Conservation (phyloP, 1,284 basidiomycete genomes). For the Ustilago bromivora region DNA sequence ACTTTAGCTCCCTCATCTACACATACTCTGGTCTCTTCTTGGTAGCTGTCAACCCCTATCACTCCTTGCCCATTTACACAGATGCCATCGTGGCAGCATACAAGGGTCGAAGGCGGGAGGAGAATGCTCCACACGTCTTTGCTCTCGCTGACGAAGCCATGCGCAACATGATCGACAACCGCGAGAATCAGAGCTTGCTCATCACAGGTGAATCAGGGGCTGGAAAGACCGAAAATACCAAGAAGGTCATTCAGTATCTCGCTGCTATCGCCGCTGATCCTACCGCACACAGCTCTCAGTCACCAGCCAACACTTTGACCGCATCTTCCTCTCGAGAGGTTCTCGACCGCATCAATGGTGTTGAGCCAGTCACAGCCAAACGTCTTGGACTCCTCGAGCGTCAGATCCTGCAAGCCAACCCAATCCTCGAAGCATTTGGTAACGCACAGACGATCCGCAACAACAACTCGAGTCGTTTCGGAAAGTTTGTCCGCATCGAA, state of each 20-base stretch:
- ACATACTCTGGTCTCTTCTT: constrained; percentile 96
- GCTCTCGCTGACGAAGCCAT: constrained; percentile 97
- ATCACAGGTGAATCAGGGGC: constrained; percentile 99
- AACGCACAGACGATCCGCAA: constrained; percentile 99
- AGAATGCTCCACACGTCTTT: constrained; percentile 97
- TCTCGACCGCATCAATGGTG: constrained; percentile 60
- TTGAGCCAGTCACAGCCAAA: constrained; percentile 55
- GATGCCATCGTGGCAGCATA: constrained; percentile 93
- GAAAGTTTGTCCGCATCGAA: constrained; percentile 96
- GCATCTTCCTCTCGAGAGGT: constrained; percentile 58
- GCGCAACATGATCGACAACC: constrained; percentile 97
- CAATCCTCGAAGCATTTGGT: constrained; percentile 96
- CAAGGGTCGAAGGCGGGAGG: constrained; percentile 88
- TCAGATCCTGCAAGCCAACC: constrained; percentile 97
- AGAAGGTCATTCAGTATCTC: constrained; percentile 99
- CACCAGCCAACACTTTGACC: constrained; percentile 45
- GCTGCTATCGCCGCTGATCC: constrained; percentile 87
- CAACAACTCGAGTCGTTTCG: constrained; percentile 97
- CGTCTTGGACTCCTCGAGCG: constrained; percentile 87
- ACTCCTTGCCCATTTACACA: constrained; percentile 90
- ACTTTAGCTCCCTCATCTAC: constrained; percentile 82
- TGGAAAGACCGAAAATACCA: constrained; percentile 99
- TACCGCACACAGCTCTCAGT: constrained; percentile 33
- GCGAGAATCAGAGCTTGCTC: constrained; percentile 96
- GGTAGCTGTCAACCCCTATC: constrained; percentile 98